A percentile compares a stretch with the other conserved stretches of the same genome.
phyloP scores from a whole-genome alignment of 1,284 basidiomycete species.

The Cryptococcus maquisensis region DNA sequence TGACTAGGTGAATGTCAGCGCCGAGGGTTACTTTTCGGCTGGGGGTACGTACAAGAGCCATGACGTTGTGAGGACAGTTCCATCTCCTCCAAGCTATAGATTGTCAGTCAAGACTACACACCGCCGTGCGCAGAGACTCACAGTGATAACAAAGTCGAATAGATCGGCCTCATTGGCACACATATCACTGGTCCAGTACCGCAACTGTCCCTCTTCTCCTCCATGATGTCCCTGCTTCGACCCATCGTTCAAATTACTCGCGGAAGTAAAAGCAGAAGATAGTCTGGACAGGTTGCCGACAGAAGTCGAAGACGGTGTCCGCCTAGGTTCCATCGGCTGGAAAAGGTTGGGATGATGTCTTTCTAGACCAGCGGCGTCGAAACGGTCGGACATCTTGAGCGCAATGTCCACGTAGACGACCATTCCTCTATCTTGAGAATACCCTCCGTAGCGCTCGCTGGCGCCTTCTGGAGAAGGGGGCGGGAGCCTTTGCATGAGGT shows the following conservation, averaged over 20 bases:
- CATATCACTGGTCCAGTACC: conserved; percentile 98
- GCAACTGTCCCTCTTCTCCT: conserved; percentile 76
- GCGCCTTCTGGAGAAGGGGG: conserved; percentile 7
- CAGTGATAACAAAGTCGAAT: conserved; percentile 95
- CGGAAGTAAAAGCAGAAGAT: conserved; percentile 29
- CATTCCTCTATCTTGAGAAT: conserved; percentile 24
- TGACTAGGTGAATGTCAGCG: conserved; percentile 53
- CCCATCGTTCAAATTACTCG: conserved; percentile 32
- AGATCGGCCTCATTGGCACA: conserved; percentile 85
- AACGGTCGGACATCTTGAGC: conserved; percentile 82
- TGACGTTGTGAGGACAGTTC: conserved; percentile 97
- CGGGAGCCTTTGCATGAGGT: conserved; percentile 73
- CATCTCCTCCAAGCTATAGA: conserved; percentile 77
- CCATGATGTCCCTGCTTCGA: conserved; percentile 12
- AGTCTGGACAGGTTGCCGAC: conserved; percentile 33
- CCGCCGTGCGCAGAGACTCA: too few species aligned
- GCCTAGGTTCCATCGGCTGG: conserved; percentile 64
- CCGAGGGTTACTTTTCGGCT: not conserved
- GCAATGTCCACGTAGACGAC: conserved; percentile 84
- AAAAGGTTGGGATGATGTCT: conserved; percentile 86
- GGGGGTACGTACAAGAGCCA: conserved; percentile 70
- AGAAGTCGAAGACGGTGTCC: conserved; percentile 56
- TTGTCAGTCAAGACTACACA: too few species aligned
- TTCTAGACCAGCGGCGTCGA: conserved; percentile 85
- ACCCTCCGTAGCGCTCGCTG: not conserved